Base-by-base conservation (phyloP, 441 rosid genomes). In the Croton laevigatus region DNA sequence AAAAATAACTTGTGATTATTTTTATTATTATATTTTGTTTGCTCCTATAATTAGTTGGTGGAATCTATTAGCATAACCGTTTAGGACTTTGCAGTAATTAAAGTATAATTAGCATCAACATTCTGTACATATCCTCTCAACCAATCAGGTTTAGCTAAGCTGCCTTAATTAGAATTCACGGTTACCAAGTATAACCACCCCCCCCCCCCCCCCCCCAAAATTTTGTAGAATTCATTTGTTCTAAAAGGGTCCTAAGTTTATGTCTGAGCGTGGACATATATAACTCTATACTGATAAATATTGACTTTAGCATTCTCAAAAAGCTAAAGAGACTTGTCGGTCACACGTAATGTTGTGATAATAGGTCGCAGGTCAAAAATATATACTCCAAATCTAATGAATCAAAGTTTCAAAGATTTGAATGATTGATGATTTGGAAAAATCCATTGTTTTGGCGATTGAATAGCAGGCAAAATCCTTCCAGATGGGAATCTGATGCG, bases 61-160 rank as follows among this genome's bases (percentile, higher is more conserved):
- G 60, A 61, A 22, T 59, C 7, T 1, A 3, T 37, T 14, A 34
- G 45, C 22, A 27, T 17, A 63, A 59, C 44, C 9, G 44, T 40
- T 40, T 40, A 40, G 9, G 9, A 37, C 59, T 72, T 69, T 73
- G 58, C 74, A 16, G 70, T 59, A 38, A 75, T 73, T 38, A 73
- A 61, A 74, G 51, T 67, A 66, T 53, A 53, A 53, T 53, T 49
- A 44, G 20, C 66, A 62, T 73, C 69, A 59, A 48, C 71, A 69
- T 73, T 70, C 62, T 65, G 16, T 38, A 44, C 40, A 19, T 16
- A 22, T 37, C 14, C 14, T 34, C 62, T 55, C 22, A 16, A 20
- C 71, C 62, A 54, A 5, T 54, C 42, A 46, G 54, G 4, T 63
- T 37, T 38, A 11, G n/a, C 48, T 66, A 14, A 51, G 23, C 45